phyloP scores from a whole-genome alignment of 805 yeast genomes.

The Candida bentonensis region DNA sequence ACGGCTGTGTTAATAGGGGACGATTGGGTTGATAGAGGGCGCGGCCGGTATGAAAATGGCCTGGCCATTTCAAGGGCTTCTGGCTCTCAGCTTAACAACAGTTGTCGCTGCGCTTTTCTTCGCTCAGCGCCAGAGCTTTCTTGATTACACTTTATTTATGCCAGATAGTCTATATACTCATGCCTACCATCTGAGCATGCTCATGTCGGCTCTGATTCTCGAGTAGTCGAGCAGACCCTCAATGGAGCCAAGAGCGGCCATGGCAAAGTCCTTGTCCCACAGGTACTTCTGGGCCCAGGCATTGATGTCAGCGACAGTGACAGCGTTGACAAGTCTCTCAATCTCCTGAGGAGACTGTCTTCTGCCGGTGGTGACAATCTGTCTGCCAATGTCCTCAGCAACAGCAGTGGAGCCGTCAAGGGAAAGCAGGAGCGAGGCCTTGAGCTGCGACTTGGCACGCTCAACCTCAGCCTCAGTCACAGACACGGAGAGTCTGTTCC shows the following conservation, averaged over 20 bases:
- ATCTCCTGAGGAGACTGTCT: constrained; percentile 62
- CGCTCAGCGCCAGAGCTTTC: background rate
- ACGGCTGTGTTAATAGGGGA: no score
- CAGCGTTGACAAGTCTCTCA: constrained; percentile 59
- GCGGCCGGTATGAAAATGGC: no score
- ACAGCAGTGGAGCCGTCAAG: constrained; percentile 91
- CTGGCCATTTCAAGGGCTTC: no score
- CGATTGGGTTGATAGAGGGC: no score
- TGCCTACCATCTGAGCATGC: constrained; percentile 24
- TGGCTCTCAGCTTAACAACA: no score
- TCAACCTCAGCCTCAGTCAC: constrained; percentile 76
- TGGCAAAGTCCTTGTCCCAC: constrained; percentile 64
- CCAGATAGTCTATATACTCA: background rate
- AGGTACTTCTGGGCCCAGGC: constrained; percentile 80
- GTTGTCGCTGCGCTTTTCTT: no score
- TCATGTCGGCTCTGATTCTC: constrained; percentile 39
- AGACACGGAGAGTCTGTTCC: constrained; percentile 78
- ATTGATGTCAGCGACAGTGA: constrained; percentile 66
- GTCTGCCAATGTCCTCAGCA: constrained; percentile 97
- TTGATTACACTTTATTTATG: background rate
- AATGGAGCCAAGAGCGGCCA: constrained; percentile 85
- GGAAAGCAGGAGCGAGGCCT: constrained; percentile 79
- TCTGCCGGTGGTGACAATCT: constrained; percentile 84
- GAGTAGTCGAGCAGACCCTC: constrained; percentile 53
- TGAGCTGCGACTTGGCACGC: constrained; percentile 86